phyloP scores from a whole-genome alignment of 2,329 filamentous ascomycete species.

The Xylogone sp. region DNA sequence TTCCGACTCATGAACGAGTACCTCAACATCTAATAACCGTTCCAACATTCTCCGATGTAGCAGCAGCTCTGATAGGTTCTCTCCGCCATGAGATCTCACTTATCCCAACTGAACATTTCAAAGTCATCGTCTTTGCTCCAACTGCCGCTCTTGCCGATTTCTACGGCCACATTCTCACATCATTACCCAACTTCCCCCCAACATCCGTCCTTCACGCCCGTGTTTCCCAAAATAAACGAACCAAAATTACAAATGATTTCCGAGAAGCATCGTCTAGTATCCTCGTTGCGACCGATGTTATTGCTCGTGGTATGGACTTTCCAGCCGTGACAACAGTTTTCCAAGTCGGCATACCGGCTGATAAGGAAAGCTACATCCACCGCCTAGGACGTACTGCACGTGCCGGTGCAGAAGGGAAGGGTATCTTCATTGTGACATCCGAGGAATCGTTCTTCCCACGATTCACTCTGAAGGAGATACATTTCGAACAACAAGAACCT shows the following conservation, averaged over 20 bases:
- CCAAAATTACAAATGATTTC: conserved; percentile 69
- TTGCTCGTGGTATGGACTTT: conserved; percentile 80
- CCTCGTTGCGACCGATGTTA: conserved; percentile 75
- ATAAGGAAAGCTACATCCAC: conserved; percentile 72
- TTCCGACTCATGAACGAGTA: conserved; percentile 78
- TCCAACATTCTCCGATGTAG: conserved; percentile 67
- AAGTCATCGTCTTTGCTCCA: conserved; percentile 92
- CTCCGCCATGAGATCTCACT: conserved; percentile 55
- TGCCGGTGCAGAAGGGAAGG: conserved; percentile 69
- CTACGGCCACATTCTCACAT: conserved; percentile 51
- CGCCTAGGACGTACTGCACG: conserved; percentile 74
- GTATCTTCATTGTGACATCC: conserved; percentile 61
- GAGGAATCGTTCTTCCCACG: conserved; percentile 50
- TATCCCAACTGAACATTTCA: conserved; percentile 57
- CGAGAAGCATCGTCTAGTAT: conserved; percentile 58
- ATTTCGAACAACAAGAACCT: conserved; percentile 42
- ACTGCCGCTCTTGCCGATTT: conserved; percentile 71
- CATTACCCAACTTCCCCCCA: conserved; percentile 23
- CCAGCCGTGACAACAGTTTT: conserved; percentile 77
- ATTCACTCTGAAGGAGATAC: conserved; percentile 50
- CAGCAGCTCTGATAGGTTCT: conserved; percentile 76
- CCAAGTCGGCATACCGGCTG: conserved; percentile 62
- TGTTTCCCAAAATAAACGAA: conserved; percentile 67
- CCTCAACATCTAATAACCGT: conserved; percentile 73
- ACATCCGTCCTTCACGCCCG: conserved; percentile 66